These are phyloP conservation scores for Hyparrhenia diplandra DNA, from an alignment of 176 grass and related monocot species.

Conservation along the genomic window DNA sequence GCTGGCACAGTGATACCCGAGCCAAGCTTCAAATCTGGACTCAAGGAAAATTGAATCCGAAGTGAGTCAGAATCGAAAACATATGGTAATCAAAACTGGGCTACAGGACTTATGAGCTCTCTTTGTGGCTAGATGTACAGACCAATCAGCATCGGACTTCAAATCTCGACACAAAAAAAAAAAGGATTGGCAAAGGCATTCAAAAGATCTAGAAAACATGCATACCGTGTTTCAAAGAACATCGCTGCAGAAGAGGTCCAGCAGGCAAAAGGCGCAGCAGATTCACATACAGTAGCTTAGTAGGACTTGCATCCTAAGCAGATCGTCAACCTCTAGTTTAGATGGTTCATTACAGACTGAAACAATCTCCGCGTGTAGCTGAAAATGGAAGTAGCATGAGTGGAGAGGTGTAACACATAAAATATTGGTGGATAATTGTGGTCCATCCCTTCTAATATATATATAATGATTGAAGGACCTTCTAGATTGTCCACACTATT, in stretches of 20 bases:
- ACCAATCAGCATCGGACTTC: slow-evolving; percentile 1
- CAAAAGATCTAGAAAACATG: not conserved
- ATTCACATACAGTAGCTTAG: slow-evolving; percentile 90
- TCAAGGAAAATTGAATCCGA: slow-evolving; percentile 28
- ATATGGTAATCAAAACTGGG: not conserved
- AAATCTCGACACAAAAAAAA: no score
- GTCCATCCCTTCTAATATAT: not conserved
- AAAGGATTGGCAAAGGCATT: no score
- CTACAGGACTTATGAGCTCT: slow-evolving; percentile 5
- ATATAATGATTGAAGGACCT: not conserved
- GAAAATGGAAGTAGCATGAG: slow-evolving; percentile 28
- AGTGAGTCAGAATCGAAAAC: no score
- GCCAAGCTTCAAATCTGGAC: slow-evolving; percentile 65
- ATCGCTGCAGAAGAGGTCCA: slow-evolving; percentile 95
- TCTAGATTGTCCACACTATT: not conserved
- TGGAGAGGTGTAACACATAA: not conserved
- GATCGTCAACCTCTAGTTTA: slow-evolving; percentile 36
- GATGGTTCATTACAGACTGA: slow-evolving; percentile 31
- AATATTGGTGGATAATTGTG: not conserved
- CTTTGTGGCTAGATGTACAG: not conserved
- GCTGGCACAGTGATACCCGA: slow-evolving; percentile 61
- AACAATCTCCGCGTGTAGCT: slow-evolving; percentile 71
- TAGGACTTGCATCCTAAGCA: slow-evolving; percentile 73
- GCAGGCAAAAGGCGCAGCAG: slow-evolving; percentile 83
- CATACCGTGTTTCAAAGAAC: slow-evolving; percentile 75